phyloP scores from a whole-genome alignment of 1,284 basidiomycete species.

The Cerioporus squamosus region DNA sequence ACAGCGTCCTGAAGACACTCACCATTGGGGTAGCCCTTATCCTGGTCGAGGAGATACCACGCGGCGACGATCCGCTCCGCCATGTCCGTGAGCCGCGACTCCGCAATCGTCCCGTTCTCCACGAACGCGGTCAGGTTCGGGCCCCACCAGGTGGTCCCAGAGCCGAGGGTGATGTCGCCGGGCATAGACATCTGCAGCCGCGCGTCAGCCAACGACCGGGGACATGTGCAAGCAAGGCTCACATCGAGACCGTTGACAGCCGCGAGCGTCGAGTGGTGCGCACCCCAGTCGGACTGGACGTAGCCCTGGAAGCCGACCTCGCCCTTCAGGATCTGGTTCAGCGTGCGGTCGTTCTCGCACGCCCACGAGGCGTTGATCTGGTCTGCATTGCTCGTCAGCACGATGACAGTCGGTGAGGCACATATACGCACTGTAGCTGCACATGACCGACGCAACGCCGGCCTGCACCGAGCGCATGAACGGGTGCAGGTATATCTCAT shows the following conservation, averaged over 20 bases:
- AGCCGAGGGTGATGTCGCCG: conserved; percentile 62
- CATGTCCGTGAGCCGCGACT: conserved; percentile 72
- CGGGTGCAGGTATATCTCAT: conserved; percentile 74
- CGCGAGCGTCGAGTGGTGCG: conserved; percentile 57
- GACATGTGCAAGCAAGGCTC: conserved; percentile 24
- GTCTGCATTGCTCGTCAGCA: conserved; percentile 40
- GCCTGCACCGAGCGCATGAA: conserved; percentile 80
- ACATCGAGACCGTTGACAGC: conserved; percentile 73
- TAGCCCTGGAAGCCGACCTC: conserved; percentile 84
- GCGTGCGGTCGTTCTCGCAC: conserved; percentile 75
- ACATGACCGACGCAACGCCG: conserved; percentile 81
- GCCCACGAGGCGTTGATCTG: conserved; percentile 79
- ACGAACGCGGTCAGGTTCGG: conserved; percentile 70
- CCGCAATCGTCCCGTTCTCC: conserved; percentile 68
- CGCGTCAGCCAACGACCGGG: not conserved
- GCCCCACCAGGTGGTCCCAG: conserved; percentile 60
- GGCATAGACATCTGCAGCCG: conserved; percentile 67
- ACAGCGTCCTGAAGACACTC: not conserved
- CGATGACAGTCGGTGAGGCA: too few relatives aligned
- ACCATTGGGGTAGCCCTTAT: conserved; percentile 57
- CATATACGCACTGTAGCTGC: conserved; percentile 56
- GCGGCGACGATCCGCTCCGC: conserved; percentile 63
- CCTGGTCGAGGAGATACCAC: conserved; percentile 69
- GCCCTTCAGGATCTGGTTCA: conserved; percentile 81
- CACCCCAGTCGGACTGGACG: conserved; percentile 74